These are phyloP conservation scores for Diaporthe eres DNA, from an alignment of 2,329 filamentous ascomycete species.

Conservation along the genomic window DNA sequence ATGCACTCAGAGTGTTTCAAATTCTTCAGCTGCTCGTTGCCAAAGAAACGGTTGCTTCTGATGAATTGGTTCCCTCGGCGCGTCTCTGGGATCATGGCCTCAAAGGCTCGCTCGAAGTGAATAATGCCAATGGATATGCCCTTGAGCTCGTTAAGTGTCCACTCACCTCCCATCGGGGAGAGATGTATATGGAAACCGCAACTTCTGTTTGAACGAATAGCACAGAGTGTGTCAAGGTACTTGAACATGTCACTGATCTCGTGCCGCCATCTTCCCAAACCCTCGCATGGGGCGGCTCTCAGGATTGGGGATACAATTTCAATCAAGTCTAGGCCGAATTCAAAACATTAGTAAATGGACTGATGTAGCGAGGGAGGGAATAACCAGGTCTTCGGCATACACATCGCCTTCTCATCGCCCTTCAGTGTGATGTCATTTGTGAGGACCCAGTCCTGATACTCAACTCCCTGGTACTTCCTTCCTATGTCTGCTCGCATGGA, in stretches of 20 bases:
- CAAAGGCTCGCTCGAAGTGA: neutral
- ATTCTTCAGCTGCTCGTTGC: neutral
- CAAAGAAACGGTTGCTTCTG: slow-evolving; percentile 3
- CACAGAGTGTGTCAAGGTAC: neutral
- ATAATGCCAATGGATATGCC: neutral
- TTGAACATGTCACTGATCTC: slow-evolving; percentile 9
- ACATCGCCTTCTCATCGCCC: slow-evolving; percentile 2
- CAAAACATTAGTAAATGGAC: neutral
- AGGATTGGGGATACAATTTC: slow-evolving; percentile 9
- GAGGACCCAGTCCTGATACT: slow-evolving; percentile 8
- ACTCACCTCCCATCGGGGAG: neutral
- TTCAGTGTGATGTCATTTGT: slow-evolving; percentile 5
- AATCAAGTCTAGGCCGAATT: neutral
- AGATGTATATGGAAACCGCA: slow-evolving; percentile 1
- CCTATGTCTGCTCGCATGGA: slow-evolving; percentile 6
- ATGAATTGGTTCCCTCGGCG: neutral
- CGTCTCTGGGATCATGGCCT: neutral
- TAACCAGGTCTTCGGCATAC: neutral
- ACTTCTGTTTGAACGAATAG: neutral
- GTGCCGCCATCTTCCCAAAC: neutral
- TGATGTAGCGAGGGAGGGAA: neutral
- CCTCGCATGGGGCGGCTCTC: neutral
- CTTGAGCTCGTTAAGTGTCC: neutral
- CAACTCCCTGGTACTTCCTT: slow-evolving; percentile 4
- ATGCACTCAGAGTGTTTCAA: slow-evolving; percentile 2